Base-by-base conservation (phyloP, 257 asterid genomes). In the Jasminum sambac region DNA sequence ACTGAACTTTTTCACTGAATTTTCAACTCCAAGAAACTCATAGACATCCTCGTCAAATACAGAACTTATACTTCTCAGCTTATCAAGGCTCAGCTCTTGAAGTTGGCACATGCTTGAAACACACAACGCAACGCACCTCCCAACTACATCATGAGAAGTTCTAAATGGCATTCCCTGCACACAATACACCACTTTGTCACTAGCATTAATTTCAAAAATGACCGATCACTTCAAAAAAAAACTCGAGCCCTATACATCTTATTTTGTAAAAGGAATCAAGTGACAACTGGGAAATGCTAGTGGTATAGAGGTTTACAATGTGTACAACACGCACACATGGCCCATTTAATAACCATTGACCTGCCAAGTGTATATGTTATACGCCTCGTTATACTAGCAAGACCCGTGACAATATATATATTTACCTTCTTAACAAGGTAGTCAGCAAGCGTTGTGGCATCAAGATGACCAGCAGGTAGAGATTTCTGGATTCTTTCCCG, bases 391-490 rank as follows among this genome's bases (percentile, higher is more conserved):
- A n/a, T n/a, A n/a, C n/a, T n/a, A n/a, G n/a, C n/a, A n/a, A n/a
- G n/a, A n/a, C n/a, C n/a, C n/a, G n/a, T n/a, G n/a, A n/a, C n/a
- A n/a, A n/a, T n/a, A n/a, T n/a, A n/a, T n/a, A n/a, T n/a, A n/a
- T n/a, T n/a, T 74, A 68, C 99, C 99, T 95, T 95, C 78, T 88
- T 91, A 67, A 95, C 96, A 25, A 95, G 98, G 86, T 95, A 95
- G 84, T 91, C 99, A 6, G 97, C 98, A 44, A 95, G 90, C 25
- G 98, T 95, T 16, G 97, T 95, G 44, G 99, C 99, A 80, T 95
- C 98, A 73, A 95, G 97, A 84, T 95, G 95, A 72, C 99, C 99
- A 41, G 97, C 98, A 23, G 98, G 98, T 43, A 95, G 85, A 77
- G 98, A 85, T 34, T 75, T 86, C 74, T 66, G 79, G 67, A 95